These are phyloP conservation scores for Curvularia verruculosa DNA, from an alignment of 2,329 filamentous ascomycete genomes.

Conservation along the genomic window DNA sequence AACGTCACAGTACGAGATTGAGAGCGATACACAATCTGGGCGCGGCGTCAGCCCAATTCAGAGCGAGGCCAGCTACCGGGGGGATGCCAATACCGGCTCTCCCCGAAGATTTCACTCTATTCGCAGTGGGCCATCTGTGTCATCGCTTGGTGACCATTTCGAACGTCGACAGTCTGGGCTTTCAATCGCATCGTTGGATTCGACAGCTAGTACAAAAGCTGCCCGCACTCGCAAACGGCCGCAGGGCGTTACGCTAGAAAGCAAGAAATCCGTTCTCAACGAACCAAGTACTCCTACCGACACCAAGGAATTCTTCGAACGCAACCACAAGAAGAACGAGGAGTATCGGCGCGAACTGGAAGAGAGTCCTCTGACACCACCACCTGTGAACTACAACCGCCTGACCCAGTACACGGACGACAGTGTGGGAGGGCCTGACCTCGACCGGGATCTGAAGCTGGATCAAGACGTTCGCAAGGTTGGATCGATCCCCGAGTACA, in stretches of 20 bases:
- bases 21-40: conserved; percentile 42
- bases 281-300: conserved; percentile 46
- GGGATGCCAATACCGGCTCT: conserved; percentile 34
- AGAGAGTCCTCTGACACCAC: conserved; percentile 53
- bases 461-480: conserved; percentile 73
- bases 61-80: conserved; percentile 80
- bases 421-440: conserved; percentile 56
- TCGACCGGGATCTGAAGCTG: conserved; percentile 57
- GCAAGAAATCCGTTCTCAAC: conserved; percentile 56
- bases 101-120: conserved; percentile 58
- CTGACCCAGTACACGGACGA: conserved; percentile 61
- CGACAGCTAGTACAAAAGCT: conserved; percentile 64
- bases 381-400: conserved; percentile 57
- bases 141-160: conserved; percentile 66
- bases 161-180: conserved; percentile 59
- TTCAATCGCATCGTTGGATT: conserved; percentile 66
- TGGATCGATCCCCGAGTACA: conserved; percentile 75
- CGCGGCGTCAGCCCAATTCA: conserved; percentile 86
- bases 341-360: conserved; percentile 57
- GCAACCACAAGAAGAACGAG: conserved; percentile 66
- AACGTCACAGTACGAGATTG: conserved; percentile 47
- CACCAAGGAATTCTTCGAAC: conserved; percentile 58
- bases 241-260: conserved; percentile 60
- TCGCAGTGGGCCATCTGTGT: conserved; percentile 56
- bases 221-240: conserved; percentile 60